Percentiles rank a stretch among this genome's conserved stretches.
Evolutionary conservation across 2,329 filamentous ascomycete species (phyloP).

Genomic region (Aphanocladium album): DNA sequence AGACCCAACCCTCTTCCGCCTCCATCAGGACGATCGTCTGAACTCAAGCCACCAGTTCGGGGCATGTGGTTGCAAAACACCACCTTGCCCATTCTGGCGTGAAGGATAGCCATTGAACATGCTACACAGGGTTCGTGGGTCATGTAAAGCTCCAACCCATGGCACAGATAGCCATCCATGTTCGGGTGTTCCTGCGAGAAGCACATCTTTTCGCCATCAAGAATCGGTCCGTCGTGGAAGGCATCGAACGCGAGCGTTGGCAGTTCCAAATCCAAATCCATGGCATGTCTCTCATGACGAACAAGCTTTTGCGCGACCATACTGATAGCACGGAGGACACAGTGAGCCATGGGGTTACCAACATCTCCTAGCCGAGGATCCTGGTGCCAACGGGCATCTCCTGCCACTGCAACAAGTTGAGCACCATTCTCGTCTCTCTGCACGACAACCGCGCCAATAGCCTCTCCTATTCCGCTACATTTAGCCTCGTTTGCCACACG

Average conservation of each 20-base stretch:
- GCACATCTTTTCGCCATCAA: constrained; percentile 58
- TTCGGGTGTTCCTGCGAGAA: constrained; percentile 61
- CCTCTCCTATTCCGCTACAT: constrained; percentile 56
- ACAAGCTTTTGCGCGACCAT: constrained; percentile 71
- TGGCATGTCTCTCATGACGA: constrained; percentile 44
- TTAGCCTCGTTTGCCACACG: constrained; percentile 57
- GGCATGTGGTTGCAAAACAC: constrained; percentile 77
- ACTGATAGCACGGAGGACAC: constrained; percentile 72
- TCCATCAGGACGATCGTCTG: constrained; percentile 60
- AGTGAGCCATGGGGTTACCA: constrained; percentile 74
- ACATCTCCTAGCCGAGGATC: constrained; percentile 41
- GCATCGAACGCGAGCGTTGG: constrained; percentile 52
- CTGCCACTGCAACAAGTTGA: constrained; percentile 66
- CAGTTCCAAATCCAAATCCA: constrained; percentile 27
- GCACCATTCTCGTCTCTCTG: constrained; percentile 51
- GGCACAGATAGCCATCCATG: constrained; percentile 85
- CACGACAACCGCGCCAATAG: constrained; percentile 70
- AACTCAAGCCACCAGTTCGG: constrained; percentile 74
- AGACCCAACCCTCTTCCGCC: constrained; percentile 60
- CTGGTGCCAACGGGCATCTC: constrained; percentile 66
- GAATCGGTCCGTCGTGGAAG: constrained; percentile 64
- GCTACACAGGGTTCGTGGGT: constrained; percentile 96
- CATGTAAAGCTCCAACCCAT: constrained; percentile 86
- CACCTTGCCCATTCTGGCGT: constrained; percentile 84
- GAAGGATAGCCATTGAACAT: constrained; percentile 94